These are phyloP conservation scores for Suhomyces xylopsoci DNA, from an alignment of 805 yeast genomes.

Conservation along the genomic window DNA sequence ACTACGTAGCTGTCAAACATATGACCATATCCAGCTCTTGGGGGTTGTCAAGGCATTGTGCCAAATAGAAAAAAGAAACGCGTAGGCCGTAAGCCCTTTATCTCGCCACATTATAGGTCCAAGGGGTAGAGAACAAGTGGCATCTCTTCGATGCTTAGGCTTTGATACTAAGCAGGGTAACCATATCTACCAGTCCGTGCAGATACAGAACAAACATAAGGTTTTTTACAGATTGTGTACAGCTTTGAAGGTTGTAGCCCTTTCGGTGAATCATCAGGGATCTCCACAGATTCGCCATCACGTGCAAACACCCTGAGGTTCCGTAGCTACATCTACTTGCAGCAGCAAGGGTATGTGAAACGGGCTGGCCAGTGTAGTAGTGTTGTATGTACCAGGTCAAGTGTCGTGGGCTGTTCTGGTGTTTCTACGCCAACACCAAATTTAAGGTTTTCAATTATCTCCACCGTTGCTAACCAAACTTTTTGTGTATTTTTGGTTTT, in stretches of 20 bases:
- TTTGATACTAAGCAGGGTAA: not conserved
- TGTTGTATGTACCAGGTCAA: not conserved
- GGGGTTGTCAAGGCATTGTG: not conserved
- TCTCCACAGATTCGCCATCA: not conserved
- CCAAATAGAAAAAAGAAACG: not conserved
- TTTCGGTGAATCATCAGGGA: not conserved
- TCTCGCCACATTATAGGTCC: not conserved
- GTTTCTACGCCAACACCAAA: not conserved
- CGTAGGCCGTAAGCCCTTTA: not conserved
- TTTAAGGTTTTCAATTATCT: not conserved
- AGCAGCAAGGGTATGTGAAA: not conserved
- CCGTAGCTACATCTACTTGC: not conserved
- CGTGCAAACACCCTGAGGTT: not conserved
- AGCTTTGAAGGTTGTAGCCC: not conserved
- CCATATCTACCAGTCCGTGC: not conserved
- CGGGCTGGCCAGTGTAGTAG: not conserved
- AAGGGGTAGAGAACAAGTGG: not conserved
- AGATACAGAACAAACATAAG: not conserved
- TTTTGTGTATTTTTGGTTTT: constrained; percentile 2
- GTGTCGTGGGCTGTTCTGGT: not conserved
- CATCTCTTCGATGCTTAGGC: not conserved
- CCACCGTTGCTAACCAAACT: constrained; percentile 4
- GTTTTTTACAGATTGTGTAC: not conserved
- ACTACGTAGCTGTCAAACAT: not conserved
- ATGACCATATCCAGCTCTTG: not conserved